Base-by-base conservation (phyloP, 1,284 basidiomycete species). In the Ustilago curta region DNA sequence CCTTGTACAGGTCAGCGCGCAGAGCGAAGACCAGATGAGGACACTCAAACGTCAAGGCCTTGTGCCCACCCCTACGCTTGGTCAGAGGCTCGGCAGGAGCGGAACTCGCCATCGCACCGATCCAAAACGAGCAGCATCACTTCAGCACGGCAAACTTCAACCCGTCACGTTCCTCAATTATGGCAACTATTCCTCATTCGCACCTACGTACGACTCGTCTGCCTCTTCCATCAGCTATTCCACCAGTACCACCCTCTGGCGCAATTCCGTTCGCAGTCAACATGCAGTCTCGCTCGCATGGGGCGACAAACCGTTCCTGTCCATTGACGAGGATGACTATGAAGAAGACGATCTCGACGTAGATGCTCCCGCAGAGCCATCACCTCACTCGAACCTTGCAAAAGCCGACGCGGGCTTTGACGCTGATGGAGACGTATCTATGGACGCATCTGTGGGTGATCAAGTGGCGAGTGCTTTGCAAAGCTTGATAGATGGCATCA, bases 201-300 rank as follows among this genome's bases (percentile, higher is more conserved):
- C 76, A 11, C 82, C 82, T 4, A 66, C 77, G 19, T 77, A 78
- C 60, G 82, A 83, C 52, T 79, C 80, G 16, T 58, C 72, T 1
- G 55, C 65, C 27, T 55, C 66, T 1, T 68, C 78, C 18, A 42
- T 80, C 21, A 72, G 69, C 53, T 56, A 68, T 39, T 35, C 55
- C 4, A 57, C 76, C 35, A 74, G 58, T 21, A 59, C 37, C 25
- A 27, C 31, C 12, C 51, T 80, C 18, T 79, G 67, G 60, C 57
- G 63, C 50, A 54, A 56, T 4, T 52, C 56, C n/a, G 42, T 51
- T 2, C 44, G 59, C 2, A 52, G 66, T 14, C 61, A 59, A 27
- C 60, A 27, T 12, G 53, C 65, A 3, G 58, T 68, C 12, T 44
- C 59, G 7, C 35, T 63, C 32, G 43, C 65, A 18, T 61, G 76